Conservation (phyloP, 2,329 filamentous ascomycete species). For the Hypoxylon sp. region DNA sequence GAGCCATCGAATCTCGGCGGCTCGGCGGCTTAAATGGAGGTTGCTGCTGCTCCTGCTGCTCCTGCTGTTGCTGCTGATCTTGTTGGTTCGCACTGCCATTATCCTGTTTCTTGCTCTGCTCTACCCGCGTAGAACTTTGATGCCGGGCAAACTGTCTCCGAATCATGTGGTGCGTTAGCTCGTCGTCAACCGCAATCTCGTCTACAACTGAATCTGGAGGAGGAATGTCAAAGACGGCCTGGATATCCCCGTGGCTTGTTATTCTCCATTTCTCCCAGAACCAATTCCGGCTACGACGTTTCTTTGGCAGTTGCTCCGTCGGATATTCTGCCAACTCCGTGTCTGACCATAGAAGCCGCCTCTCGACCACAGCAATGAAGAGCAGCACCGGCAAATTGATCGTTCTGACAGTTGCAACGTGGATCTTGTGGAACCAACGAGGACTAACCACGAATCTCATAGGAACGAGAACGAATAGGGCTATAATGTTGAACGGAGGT, state of each 20-base stretch:
- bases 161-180: conserved; percentile 71
- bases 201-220: conserved; percentile 73
- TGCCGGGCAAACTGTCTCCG: conserved; percentile 68
- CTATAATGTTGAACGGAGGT: conserved; percentile 86
- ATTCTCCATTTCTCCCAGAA: conserved; percentile 79
- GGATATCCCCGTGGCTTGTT: conserved; percentile 79
- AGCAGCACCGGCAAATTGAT: conserved; percentile 83
- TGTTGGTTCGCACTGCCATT: conserved; percentile 31
- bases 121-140: conserved; percentile 56
- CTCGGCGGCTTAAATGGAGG: conserved; percentile 54
- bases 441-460: conserved; percentile 84
- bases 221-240: conserved; percentile 79
- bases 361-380: conserved; percentile 78
- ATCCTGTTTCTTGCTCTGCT: conserved; percentile 31
- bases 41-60: conserved; percentile 2
- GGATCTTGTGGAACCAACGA: conserved; percentile 92
- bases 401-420: conserved; percentile 80
- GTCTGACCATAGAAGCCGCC: conserved; percentile 74
- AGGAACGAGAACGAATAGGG: conserved; percentile 80
- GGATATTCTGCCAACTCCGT: conserved; percentile 51
- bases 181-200: conserved; percentile 72
- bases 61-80: not conserved
- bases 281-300: conserved; percentile 56
- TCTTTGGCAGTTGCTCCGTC: conserved; percentile 44
- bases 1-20: conserved; percentile 69